Percentiles rank a stretch among this genome's conserved stretches.
Conservation (phyloP, 352 stramenopile species). For the Elongisporangium anandrum region DNA sequence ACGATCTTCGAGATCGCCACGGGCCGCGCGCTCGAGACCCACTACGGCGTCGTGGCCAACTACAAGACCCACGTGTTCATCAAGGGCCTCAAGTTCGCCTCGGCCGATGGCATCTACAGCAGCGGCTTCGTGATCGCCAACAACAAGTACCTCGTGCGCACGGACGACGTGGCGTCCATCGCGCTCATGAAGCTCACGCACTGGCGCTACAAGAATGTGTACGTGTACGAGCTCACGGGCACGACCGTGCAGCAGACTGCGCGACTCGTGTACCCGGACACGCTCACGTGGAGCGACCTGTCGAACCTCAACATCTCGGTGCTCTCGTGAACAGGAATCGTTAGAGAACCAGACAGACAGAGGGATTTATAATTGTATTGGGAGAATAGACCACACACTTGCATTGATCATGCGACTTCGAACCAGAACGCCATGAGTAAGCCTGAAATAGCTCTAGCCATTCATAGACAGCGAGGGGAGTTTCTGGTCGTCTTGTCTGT, state of each 20-base stretch:
- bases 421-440: not conserved
- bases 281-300: constrained; percentile 30
- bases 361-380: not conserved
- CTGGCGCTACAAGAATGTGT: constrained; percentile 33
- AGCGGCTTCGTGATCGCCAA: constrained; percentile 54
- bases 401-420: not conserved
- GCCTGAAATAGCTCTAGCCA: not conserved
- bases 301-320: constrained; percentile 25
- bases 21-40: constrained; percentile 12
- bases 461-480: not conserved
- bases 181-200: constrained; percentile 39
- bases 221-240: constrained; percentile 35
- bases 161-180: constrained; percentile 31
- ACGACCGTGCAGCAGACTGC: constrained; percentile 29
- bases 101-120: constrained; percentile 47
- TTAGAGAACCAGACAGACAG: not conserved
- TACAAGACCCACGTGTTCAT: constrained; percentile 46
- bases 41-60: constrained; percentile 21
- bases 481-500: not conserved
- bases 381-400: not conserved
- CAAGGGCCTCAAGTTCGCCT: constrained; percentile 25
- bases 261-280: constrained; percentile 38
- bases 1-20: constrained; percentile 28
- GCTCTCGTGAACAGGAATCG: constrained; percentile 8
- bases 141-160: constrained; percentile 43